Conservation (phyloP, 345 rosid genomes). For the Melastoma malabathricum region DNA sequence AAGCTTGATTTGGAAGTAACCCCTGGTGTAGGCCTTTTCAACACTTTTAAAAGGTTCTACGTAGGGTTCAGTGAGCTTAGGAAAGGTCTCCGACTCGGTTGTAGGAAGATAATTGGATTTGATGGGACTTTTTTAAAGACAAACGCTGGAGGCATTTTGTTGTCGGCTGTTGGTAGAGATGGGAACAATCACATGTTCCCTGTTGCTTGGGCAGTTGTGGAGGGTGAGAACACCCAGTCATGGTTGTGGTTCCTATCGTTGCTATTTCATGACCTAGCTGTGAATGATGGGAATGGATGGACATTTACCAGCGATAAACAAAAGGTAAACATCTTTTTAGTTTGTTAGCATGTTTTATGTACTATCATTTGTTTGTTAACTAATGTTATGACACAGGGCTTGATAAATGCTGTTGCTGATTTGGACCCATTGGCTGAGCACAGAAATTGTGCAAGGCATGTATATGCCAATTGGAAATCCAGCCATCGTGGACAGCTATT, state of each 20-base stretch:
- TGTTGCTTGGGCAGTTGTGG: too few relatives aligned
- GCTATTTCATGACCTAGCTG: background rate
- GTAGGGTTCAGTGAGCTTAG: too few relatives aligned
- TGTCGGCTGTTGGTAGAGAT: too few relatives aligned
- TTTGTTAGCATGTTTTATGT: background rate
- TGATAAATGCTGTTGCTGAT: background rate
- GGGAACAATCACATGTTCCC: too few relatives aligned
- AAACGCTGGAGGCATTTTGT: too few relatives aligned
- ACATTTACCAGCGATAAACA: background rate
- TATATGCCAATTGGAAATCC: constrained; percentile 1
- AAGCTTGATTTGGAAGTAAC: too few relatives aligned
- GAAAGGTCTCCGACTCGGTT: background rate
- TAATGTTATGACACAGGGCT: background rate
- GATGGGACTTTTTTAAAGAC: background rate
- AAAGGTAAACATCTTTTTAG: background rate
- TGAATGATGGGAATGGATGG: background rate
- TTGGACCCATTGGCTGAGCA: background rate
- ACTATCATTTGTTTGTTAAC: background rate
- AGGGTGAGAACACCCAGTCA: too few relatives aligned
- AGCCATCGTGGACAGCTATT: background rate
- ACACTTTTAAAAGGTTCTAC: too few relatives aligned
- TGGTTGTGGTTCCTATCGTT: background rate
- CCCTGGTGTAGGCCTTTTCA: too few relatives aligned
- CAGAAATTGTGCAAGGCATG: background rate
- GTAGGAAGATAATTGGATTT: background rate